phyloP scores from a whole-genome alignment of 2,329 filamentous ascomycete genomes.

The Ampelomyces quisqualis region DNA sequence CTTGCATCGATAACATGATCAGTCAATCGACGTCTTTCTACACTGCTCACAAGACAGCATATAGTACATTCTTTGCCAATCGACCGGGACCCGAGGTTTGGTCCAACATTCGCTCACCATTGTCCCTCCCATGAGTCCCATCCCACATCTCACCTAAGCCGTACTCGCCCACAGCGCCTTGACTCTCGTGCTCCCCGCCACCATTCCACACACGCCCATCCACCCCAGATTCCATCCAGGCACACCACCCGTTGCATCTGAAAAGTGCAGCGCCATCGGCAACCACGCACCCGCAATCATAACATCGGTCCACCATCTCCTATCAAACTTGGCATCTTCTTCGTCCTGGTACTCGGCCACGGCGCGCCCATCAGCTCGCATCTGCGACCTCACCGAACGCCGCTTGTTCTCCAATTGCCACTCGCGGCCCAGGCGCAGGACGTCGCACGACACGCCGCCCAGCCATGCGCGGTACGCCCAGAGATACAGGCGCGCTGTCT shows the following conservation, averaged over 20 bases:
- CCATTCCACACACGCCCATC: conserved; percentile 47
- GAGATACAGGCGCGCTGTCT: conserved; percentile 42
- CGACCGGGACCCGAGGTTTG: too few species aligned
- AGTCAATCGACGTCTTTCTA: too few species aligned
- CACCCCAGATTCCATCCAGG: conserved; percentile 49
- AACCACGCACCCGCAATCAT: conserved; percentile 48
- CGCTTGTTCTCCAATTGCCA: conserved; percentile 45
- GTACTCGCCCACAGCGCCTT: conserved; percentile 30
- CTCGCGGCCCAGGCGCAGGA: conserved; percentile 46
- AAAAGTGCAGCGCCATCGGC: conserved; percentile 48
- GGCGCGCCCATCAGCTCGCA: conserved; percentile 31
- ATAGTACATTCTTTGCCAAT: too few species aligned
- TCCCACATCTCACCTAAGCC: conserved; percentile 7
- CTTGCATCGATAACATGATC: too few species aligned
- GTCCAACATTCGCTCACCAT: too few species aligned
- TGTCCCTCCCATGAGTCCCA: too few species aligned
- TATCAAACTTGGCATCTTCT: conserved; percentile 40
- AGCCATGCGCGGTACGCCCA: conserved; percentile 49
- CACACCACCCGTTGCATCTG: conserved; percentile 41
- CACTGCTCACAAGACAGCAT: too few species aligned
- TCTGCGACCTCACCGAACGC: conserved; percentile 30
- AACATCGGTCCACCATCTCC: conserved; percentile 47
- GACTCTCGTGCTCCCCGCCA: conserved; percentile 41
- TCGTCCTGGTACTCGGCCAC: conserved; percentile 40
- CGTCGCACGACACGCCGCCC: conserved; percentile 47